Evolutionary conservation across 192 early-diverging fungal species (phyloP), one percentile per base, ranked within the genome.

Genomic region (Entophlyctis luteolus): DNA sequence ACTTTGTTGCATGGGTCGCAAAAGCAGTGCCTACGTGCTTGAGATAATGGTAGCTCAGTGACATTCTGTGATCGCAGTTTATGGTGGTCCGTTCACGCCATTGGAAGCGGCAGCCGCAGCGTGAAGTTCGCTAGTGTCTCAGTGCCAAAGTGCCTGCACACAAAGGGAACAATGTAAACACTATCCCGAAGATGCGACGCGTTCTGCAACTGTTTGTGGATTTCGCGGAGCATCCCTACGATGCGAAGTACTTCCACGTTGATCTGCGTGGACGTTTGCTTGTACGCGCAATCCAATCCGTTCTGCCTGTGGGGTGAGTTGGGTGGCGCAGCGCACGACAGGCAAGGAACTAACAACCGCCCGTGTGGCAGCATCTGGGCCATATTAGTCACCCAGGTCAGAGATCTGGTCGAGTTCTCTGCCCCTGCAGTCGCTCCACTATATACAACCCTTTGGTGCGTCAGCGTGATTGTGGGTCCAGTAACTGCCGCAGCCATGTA

Each of bases 401-500:
- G 32, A 3, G 62, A 63, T 34, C 31, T 63, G 4, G 45, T 42
- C 1, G 34, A 14, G 5, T 63, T 29, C 32, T 49, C 62, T 16
- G 62, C 62, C 8, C 47, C 62, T 10, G 48, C 14, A 5, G 31
- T 63, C 25, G 23, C 39, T 33, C 62, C 62, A 16, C 31, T 63
- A 5, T 63, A n/a, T 20, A 48, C 28, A 4, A 38, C 62, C 28
- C 8, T 27, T 25, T 63, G 62, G 62, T 45, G 47, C 0, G 27
- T 63, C 22, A 63, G 62, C 25, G 50, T 63, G n/a, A 31, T 63
- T 27, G 62, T 45, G 6, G 62, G 62, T 12, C 62, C 62, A 23
- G 4, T 63, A 23, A 48, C 33, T 25, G 47, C 46, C 31, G 33
- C 50, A 5, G 8, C 46, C 25, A 22, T 50, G 62, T 63, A 63